A percentile compares a stretch with the other conserved stretches of the same genome.
Evolutionary conservation across 2,329 filamentous ascomycete species (phyloP).

Genomic region (Arthrinium phaeospermum): DNA sequence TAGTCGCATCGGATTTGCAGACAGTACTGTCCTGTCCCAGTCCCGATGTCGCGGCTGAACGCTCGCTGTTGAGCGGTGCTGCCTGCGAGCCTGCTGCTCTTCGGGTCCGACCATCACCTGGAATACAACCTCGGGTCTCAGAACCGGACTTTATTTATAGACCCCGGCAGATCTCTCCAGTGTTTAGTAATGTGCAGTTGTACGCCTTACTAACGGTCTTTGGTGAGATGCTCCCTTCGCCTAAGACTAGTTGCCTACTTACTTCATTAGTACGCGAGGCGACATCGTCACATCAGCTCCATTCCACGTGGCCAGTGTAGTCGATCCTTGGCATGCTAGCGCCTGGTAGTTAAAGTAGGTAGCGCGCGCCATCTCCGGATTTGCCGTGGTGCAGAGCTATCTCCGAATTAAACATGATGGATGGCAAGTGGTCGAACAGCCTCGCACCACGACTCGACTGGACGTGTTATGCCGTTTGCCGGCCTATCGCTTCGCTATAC

Average conservation of each 20-base stretch:
- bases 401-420: background rate
- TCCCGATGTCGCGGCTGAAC: background rate
- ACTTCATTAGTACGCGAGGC: background rate
- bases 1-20: background rate
- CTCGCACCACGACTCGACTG: background rate
- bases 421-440: background rate
- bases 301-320: background rate
- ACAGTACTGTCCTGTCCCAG: background rate
- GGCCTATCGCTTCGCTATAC: background rate
- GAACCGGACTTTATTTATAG: background rate
- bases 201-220: background rate
- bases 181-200: background rate
- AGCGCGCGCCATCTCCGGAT: background rate
- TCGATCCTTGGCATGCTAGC: background rate
- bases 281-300: background rate
- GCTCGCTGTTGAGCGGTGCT: background rate
- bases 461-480: background rate
- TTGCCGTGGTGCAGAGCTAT: background rate
- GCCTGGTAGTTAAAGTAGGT: background rate
- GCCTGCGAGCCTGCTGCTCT: background rate
- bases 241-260: background rate
- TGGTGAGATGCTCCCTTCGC: background rate
- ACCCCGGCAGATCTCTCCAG: background rate
- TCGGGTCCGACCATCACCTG: background rate
- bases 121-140: background rate